Evolutionary conservation across 768 basidiomycete species (phyloP).

Genomic region (Podaxis pistillaris): DNA sequence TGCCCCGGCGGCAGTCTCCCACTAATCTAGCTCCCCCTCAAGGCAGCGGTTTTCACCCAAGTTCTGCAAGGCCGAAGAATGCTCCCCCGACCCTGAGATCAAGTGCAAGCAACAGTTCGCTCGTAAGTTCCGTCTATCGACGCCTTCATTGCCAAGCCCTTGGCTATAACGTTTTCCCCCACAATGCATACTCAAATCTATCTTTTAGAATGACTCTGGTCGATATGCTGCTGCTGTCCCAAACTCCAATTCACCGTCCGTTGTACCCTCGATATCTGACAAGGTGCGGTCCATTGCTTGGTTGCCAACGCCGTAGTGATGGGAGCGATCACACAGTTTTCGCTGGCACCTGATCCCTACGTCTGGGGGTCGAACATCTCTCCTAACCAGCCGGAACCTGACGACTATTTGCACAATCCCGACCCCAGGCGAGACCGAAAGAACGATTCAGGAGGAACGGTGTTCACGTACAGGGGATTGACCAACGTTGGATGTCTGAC

Average conservation of each 20-base stretch:
- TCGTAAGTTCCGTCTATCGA: slow-evolving; percentile 32
- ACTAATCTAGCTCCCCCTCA: neutral
- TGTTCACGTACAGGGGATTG: slow-evolving; percentile 69
- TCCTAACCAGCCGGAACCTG: slow-evolving; percentile 53
- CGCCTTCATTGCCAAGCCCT: neutral
- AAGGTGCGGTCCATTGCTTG: slow-evolving; percentile 37
- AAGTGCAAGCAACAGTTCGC: slow-evolving; percentile 34
- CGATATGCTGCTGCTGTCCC: slow-evolving; percentile 32
- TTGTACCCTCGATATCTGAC: slow-evolving; percentile 51
- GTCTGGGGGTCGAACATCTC: slow-evolving; percentile 72
- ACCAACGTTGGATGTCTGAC: slow-evolving; percentile 71
- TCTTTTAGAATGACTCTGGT: slow-evolving; percentile 37
- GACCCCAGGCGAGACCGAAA: slow-evolving; percentile 63
- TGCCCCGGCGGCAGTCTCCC: slow-evolving; percentile 11
- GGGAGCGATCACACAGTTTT: slow-evolving; percentile 46
- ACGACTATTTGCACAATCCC: slow-evolving; percentile 74
- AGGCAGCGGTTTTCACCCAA: neutral
- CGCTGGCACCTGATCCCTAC: slow-evolving; percentile 69
- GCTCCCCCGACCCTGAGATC: slow-evolving; percentile 3
- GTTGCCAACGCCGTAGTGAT: slow-evolving; percentile 7
- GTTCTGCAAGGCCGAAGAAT: neutral
- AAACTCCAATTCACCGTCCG: slow-evolving; percentile 18
- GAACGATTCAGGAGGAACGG: slow-evolving; percentile 53
- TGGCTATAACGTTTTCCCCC: neutral
- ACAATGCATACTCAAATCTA: neutral